phyloP scores from a whole-genome alignment of 352 stramenopile species.

The Globisporangium acanthophoron region DNA sequence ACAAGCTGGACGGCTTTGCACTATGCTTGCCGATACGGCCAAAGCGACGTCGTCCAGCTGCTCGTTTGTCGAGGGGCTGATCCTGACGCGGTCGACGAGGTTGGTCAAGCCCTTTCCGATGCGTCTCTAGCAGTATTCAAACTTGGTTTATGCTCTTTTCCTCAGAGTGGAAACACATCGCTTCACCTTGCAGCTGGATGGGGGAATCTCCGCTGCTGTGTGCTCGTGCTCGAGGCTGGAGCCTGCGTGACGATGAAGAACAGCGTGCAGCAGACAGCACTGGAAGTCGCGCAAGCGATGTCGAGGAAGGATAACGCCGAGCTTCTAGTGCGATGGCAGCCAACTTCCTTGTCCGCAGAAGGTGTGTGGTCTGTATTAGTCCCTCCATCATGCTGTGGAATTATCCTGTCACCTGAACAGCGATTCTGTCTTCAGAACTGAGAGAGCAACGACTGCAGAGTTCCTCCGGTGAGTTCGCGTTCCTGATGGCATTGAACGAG shows the following conservation, averaged over 20 bases:
- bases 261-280: slow-evolving; percentile 23
- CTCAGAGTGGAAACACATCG: slow-evolving; percentile 57
- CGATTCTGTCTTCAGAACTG: slow-evolving; percentile 18
- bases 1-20: slow-evolving; percentile 61
- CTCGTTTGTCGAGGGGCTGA: slow-evolving; percentile 43
- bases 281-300: slow-evolving; percentile 33
- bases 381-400: too few relatives aligned
- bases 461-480: slow-evolving; percentile 9
- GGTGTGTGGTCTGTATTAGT: slow-evolving; percentile 16
- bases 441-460: slow-evolving; percentile 15
- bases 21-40: slow-evolving; percentile 50
- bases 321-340: slow-evolving; percentile 49
- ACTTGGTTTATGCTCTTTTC: neutral
- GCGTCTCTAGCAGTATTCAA: too few relatives aligned
- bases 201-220: slow-evolving; percentile 45
- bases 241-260: slow-evolving; percentile 26
- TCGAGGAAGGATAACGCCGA: slow-evolving; percentile 27
- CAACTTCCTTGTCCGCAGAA: slow-evolving; percentile 28
- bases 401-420: too few relatives aligned
- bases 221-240: slow-evolving; percentile 53
- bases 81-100: slow-evolving; percentile 38
- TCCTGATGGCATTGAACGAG: slow-evolving; percentile 2
- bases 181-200: slow-evolving; percentile 67
- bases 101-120: slow-evolving; percentile 2
- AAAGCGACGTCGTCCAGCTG: slow-evolving; percentile 38